These are phyloP conservation scores for Tritrichomonas foetus DNA, from an alignment of 208 protist genomes.

Conservation along the genomic window DNA sequence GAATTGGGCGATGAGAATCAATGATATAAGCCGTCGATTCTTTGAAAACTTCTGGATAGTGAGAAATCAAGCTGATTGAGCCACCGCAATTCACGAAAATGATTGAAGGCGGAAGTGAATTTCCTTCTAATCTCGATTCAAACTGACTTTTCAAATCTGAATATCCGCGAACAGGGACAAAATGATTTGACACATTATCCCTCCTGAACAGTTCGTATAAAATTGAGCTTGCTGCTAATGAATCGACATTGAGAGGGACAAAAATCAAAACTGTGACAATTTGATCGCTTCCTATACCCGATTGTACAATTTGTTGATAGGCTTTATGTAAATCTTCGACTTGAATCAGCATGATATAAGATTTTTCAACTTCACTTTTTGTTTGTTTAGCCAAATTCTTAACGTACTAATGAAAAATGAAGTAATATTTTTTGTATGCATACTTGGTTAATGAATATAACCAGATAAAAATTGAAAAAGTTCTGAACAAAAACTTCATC, in stretches of 20 bases:
- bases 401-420: too few relatives aligned
- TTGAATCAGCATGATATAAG: neutral
- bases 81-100: constrained; percentile 21
- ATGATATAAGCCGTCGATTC: neutral
- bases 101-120: neutral
- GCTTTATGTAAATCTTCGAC: neutral
- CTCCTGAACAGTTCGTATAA: neutral
- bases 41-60: neutral
- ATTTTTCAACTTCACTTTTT: too few relatives aligned
- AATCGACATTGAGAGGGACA: neutral
- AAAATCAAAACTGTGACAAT: neutral
- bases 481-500: too few relatives aligned
- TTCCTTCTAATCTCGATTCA: neutral
- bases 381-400: too few relatives aligned
- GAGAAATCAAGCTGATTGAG: neutral
- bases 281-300: neutral
- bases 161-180: neutral
- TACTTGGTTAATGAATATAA: too few relatives aligned
- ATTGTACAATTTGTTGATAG: neutral
- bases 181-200: constrained; percentile 22
- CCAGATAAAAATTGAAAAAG: too few relatives aligned
- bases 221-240: neutral
- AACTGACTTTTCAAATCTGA: neutral
- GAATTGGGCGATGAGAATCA: neutral
- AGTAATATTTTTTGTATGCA: too few relatives aligned